A percentile compares a stretch with the other conserved stretches of the same genome.
Conservation (phyloP, 139 green algal genomes). For the Zygnema circumcarinatum region DNA sequence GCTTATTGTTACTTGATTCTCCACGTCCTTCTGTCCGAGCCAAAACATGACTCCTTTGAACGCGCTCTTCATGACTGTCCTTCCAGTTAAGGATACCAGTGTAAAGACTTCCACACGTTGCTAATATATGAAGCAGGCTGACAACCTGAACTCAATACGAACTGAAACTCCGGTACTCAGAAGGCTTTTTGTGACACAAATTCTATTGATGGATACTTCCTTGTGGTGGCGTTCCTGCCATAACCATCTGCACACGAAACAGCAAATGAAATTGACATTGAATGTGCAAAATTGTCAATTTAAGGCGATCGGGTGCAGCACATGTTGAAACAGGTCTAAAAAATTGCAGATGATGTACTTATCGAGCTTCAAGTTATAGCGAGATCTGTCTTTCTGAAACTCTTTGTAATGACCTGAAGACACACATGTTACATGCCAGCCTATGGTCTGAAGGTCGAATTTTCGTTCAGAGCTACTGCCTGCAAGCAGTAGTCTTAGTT, state of each 20-base stretch:
- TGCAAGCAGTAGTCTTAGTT: too few species aligned
- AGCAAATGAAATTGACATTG: too few species aligned
- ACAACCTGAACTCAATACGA: background rate
- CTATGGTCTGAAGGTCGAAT: too few species aligned
- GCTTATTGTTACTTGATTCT: conserved; percentile 30
- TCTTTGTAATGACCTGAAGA: too few species aligned
- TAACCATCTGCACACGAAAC: conserved; percentile 44
- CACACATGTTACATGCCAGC: too few species aligned
- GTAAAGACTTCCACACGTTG: background rate
- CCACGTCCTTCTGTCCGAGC: conserved; percentile 59
- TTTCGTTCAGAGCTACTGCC: too few species aligned
- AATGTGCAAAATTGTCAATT: too few species aligned
- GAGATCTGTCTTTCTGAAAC: too few species aligned
- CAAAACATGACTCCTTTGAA: conserved; percentile 61
- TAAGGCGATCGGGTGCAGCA: too few species aligned
- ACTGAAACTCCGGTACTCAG: background rate
- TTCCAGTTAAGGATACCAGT: conserved; percentile 12
- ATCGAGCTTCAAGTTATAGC: too few species aligned
- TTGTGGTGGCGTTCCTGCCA: conserved; percentile 47
- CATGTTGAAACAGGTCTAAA: too few species aligned
- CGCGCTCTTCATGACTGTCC: conserved; percentile 57
- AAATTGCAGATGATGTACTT: too few species aligned
- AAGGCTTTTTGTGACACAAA: background rate
- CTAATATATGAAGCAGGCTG: background rate
- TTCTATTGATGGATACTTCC: conserved; percentile 43